Evolutionary conservation across 192 early-diverging fungal species (phyloP).

Genomic region (Coemansia sp.): DNA sequence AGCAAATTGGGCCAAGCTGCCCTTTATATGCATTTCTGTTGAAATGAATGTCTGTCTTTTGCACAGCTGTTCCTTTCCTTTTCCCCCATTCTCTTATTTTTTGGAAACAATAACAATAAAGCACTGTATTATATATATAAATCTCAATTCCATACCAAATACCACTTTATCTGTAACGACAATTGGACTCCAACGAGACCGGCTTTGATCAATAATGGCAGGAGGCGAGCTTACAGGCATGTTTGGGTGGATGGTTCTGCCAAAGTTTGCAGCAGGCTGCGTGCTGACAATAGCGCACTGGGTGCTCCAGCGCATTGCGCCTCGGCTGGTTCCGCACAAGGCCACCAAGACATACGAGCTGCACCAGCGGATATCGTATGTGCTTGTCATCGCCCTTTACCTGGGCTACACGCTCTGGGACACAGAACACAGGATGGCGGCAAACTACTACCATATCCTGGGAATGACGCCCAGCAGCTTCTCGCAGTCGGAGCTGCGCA

Average conservation of each 20-base stretch:
- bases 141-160: too few relatives aligned
- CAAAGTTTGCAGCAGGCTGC: slow-evolving; percentile 32
- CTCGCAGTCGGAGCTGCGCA: slow-evolving; percentile 20
- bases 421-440: slow-evolving; percentile 31
- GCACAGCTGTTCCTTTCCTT: too few relatives aligned
- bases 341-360: slow-evolving; percentile 18
- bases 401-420: slow-evolving; percentile 40
- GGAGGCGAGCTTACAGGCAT: slow-evolving; percentile 27
- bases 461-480: slow-evolving; percentile 32
- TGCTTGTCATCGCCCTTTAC: slow-evolving; percentile 31
- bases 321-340: slow-evolving; percentile 33
- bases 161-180: not conserved
- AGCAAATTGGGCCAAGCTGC: too few relatives aligned
- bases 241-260: slow-evolving; percentile 44
- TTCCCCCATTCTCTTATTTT: too few relatives aligned
- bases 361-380: slow-evolving; percentile 44
- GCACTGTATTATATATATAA: too few relatives aligned
- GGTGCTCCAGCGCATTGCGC: slow-evolving; percentile 27
- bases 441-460: slow-evolving; percentile 48
- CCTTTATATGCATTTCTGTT: too few relatives aligned
- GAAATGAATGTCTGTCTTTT: too few relatives aligned
- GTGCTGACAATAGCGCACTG: slow-evolving; percentile 28
- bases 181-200: not conserved
- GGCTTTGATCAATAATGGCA: slow-evolving; percentile 2
- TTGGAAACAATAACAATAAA: too few relatives aligned